Conservation (phyloP, 805 yeast species). For the Yarrowia phangngaensis region DNA sequence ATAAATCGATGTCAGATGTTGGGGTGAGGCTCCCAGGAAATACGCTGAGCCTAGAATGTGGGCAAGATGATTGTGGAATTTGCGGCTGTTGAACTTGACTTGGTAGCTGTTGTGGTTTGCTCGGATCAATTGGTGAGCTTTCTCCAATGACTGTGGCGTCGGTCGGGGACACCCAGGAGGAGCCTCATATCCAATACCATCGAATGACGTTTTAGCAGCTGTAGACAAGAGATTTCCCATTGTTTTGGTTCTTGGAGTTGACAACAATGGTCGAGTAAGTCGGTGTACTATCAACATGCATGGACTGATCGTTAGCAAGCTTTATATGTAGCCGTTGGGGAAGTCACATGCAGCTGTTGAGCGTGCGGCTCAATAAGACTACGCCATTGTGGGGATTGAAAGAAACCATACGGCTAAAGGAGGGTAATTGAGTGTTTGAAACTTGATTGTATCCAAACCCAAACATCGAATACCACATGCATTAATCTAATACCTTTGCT, state of each 20-base stretch:
- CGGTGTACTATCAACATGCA: not conserved
- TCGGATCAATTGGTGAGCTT: constrained; percentile 36
- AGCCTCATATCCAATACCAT: constrained; percentile 9
- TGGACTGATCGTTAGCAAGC: not conserved
- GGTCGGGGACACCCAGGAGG: constrained; percentile 23
- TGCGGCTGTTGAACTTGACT: constrained; percentile 34
- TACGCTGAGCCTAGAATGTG: constrained; percentile 40
- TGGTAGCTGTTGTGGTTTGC: constrained; percentile 38
- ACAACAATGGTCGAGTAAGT: not conserved
- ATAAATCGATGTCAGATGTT: constrained; percentile 35
- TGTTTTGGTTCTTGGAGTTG: not conserved
- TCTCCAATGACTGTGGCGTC: constrained; percentile 30
- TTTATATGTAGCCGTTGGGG: no score
- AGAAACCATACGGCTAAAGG: no score
- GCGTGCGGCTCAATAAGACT: no score
- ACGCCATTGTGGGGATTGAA: no score
- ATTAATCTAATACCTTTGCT: no score
- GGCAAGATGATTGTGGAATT: constrained; percentile 38
- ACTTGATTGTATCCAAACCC: not conserved
- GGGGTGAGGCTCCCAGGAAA: constrained; percentile 40
- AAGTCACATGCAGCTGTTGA: no score
- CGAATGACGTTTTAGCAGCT: not conserved
- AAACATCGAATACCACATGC: no score
- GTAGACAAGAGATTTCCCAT: constrained; percentile 9
- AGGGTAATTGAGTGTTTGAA: not conserved